Evolutionary conservation across 495 filamentous ascomycete genomes (phyloP).

Genomic region (Cairneyella variabilis): DNA sequence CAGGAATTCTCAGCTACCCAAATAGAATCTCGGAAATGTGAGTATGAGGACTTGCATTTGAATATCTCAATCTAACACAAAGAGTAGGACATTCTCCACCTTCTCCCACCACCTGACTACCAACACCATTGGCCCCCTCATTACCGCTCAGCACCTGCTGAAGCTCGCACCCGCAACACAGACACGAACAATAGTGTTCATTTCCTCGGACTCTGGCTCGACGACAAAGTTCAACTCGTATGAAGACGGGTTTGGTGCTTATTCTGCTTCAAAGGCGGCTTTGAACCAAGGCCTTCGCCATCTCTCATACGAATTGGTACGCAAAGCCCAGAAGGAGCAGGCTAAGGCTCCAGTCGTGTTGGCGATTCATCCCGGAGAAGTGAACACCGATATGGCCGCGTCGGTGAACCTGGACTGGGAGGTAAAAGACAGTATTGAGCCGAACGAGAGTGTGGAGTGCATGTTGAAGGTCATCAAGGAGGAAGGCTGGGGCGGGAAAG

Average conservation of each 20-base stretch:
- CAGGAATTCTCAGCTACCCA: slow-evolving; percentile 54
- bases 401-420: slow-evolving; percentile 45
- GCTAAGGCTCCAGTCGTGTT: slow-evolving; percentile 43
- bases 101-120: slow-evolving; percentile 53
- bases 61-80: too few relatives aligned
- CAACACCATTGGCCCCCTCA: slow-evolving; percentile 55
- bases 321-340: slow-evolving; percentile 26
- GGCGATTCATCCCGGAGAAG: slow-evolving; percentile 55
- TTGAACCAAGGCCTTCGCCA: slow-evolving; percentile 53
- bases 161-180: slow-evolving; percentile 34
- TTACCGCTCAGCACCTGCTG: slow-evolving; percentile 49
- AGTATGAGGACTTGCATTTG: slow-evolving; percentile 8
- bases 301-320: slow-evolving; percentile 48
- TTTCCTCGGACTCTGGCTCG: slow-evolving; percentile 22
- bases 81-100: slow-evolving; percentile 32
- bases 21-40: slow-evolving; percentile 54
- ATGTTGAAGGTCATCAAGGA: slow-evolving; percentile 49
- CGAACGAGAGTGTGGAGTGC: slow-evolving; percentile 42
- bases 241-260: slow-evolving; percentile 58
- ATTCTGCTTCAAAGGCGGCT: slow-evolving; percentile 54
- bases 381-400: slow-evolving; percentile 50
- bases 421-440: slow-evolving; percentile 45
- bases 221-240: slow-evolving; percentile 40
- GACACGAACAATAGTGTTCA: slow-evolving; percentile 18
- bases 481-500: slow-evolving; percentile 35